Base-by-base conservation (phyloP, 1,284 basidiomycete genomes). In the Ceratobasidium sp. region DNA sequence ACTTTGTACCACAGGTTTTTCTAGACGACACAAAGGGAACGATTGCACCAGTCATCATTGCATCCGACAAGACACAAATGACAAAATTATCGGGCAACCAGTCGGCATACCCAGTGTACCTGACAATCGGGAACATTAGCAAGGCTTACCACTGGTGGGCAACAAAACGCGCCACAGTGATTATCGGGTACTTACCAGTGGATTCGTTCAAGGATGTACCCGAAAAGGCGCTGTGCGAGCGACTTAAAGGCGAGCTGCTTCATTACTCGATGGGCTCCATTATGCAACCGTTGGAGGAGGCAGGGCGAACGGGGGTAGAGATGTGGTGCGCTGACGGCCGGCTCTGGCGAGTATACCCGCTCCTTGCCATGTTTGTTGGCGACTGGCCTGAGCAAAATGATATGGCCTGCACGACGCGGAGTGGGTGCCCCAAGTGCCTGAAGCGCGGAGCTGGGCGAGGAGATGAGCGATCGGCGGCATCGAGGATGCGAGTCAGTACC, bases 221-320 rank as follows among this genome's bases (percentile, higher is more conserved):
- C 9, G 21, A 49, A 23, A 49, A 49, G 23, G 5, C 23, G 48
- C 21, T 49, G 48, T 23, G 48, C 11, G 21, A 49, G 23, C 48
- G 48, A 25, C 48, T 49, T 8, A 46, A 48, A 14, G 53, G 25
- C 16, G 28, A 74, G 9, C 73, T 77, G 0, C 75, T 77, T 21
- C 77, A 78, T 56, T 18, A 56, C 12, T 74, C 73, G 28, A 76
- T 78, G 75, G 5, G 25, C 3, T 16, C 62, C 1, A 16, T 77
- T 3, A 59, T 76, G 21, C 30, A 38, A 18, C 30, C 49, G 8
- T 11, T 64, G 21, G 62, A 38, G 36, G 36, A 38, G 11, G 33
- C 21, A 12, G 36, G 36, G 36, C 36, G 9, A 38, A 38, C 36
- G 7, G 36, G 36, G 36, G 36, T 38, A 4, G 36, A 38, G 36